Evolutionary conservation across 148 eudicot species (phyloP), one percentile per base, ranked within the genome.

Genomic region (Fagopyrum esculentum): DNA sequence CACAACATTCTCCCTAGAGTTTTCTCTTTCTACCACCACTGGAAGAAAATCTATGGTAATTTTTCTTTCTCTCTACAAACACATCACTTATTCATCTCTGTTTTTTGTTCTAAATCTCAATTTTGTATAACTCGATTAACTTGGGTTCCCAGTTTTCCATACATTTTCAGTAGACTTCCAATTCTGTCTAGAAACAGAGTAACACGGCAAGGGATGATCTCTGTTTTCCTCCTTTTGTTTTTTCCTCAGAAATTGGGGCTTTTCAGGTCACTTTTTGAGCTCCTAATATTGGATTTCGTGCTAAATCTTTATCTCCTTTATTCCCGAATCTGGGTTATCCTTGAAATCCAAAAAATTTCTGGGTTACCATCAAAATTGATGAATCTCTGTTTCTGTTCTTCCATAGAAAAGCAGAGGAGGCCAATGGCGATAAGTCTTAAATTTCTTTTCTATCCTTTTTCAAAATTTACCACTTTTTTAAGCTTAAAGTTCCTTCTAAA

Each of bases 1-100:
- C 98, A 95, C 83, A 90, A 95, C 74, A 95, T 95, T 43, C 93
- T 95, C 59, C 96, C 98, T 11, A 87, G 98, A 63, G 98, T 95
- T 12, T 87, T 95, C 81, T 90, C 98, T 56, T 95, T 95, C 83
- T 95, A 95, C 77, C 97, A 95, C 76, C 98, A 95, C 43, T 95
- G 98, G 98, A 89, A 85, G 78, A 92, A 90, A 84, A 86, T 95
- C 50, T 92, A 95, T 84, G 98, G 97, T 92, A 92, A 16, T 82
- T 73, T 75, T 80, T 71, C 78, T 72, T 74, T 73, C n/a, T 77
- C 74, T 80, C 30, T 76, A 3, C 10, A 55, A 50, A 55, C 30
- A 55, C 22, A 55, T 17, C 60, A 13, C 1, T 17, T 55, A 4
- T 1, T 55, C 22, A 55, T 55, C 60, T 55, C 60, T n/a, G 60